A percentile compares a stretch with the other conserved stretches of the same genome.
These are phyloP conservation scores for Macroventuria anomochaeta DNA, from an alignment of 2,329 filamentous ascomycete genomes.

Conservation along the genomic window DNA sequence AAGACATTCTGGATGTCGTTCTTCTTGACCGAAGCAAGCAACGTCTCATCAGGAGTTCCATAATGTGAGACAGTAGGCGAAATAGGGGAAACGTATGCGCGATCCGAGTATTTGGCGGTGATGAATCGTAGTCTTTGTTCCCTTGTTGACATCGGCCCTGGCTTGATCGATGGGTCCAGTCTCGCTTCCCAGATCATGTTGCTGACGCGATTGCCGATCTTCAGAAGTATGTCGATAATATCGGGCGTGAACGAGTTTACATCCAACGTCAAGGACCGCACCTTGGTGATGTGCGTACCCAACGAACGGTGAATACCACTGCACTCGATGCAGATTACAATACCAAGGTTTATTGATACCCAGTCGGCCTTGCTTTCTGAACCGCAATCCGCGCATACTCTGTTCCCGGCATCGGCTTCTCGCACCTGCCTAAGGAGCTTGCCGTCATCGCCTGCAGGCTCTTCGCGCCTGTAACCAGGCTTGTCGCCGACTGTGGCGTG, in stretches of 20 bases:
- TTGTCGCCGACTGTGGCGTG: conserved; percentile 91
- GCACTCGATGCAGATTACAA: conserved; percentile 96
- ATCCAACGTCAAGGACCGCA: conserved; percentile 92
- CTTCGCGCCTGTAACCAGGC: conserved; percentile 73
- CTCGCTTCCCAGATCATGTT: conserved; percentile 97
- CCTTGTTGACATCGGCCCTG: conserved; percentile 75
- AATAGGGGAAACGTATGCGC: conserved; percentile 78
- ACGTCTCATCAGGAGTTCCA: conserved; percentile 80
- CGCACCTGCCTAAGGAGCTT: conserved; percentile 86
- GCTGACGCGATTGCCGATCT: conserved; percentile 91
- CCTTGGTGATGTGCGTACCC: conserved; percentile 96
- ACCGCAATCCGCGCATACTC: conserved; percentile 92
- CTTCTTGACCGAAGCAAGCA: conserved; percentile 91
- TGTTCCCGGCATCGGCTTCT: conserved; percentile 90
- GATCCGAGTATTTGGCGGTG: conserved; percentile 90
- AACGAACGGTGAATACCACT: conserved; percentile 96
- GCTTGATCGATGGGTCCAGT: conserved; percentile 76
- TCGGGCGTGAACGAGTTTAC: conserved; percentile 96
- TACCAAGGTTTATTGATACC: conserved; percentile 97
- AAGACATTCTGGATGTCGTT: conserved; percentile 95
- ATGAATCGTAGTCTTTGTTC: conserved; percentile 96
- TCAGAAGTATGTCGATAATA: conserved; percentile 90
- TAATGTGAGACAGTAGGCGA: conserved; percentile 78
- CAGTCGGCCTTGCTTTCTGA: conserved; percentile 94
- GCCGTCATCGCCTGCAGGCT: conserved; percentile 79